Conservation (phyloP, 257 asterid species). For the Capsicum pubescens region DNA sequence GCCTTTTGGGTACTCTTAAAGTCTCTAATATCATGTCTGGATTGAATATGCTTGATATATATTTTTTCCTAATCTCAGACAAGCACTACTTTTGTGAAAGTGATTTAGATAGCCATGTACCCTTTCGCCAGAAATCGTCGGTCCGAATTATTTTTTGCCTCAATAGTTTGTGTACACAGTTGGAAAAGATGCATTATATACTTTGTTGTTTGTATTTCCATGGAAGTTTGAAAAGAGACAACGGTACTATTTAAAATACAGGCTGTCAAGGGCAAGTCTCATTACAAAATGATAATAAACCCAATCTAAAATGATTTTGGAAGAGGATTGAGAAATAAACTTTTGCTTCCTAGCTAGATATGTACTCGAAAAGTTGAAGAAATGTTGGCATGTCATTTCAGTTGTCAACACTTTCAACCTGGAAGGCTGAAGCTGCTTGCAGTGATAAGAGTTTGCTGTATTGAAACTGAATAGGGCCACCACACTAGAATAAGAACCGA, state of each 20-base stretch:
- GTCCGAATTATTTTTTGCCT: too few relatives aligned
- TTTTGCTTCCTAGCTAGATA: not conserved
- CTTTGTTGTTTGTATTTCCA: too few relatives aligned
- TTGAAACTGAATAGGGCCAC: not conserved
- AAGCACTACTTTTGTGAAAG: conserved; percentile 11
- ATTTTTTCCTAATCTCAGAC: not conserved
- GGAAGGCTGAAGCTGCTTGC: not conserved
- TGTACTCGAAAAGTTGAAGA: not conserved
- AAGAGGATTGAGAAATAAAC: not conserved
- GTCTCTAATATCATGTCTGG: not conserved
- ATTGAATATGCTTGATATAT: not conserved
- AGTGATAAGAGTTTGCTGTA: not conserved
- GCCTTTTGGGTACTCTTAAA: not conserved
- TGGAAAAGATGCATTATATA: too few relatives aligned
- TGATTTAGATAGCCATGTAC: not conserved
- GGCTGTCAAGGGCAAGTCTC: too few relatives aligned
- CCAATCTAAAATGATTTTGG: not conserved
- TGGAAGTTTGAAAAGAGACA: too few relatives aligned
- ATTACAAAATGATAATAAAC: too few relatives aligned
- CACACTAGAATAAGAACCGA: not conserved
- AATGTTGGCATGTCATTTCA: not conserved
- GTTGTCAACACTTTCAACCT: not conserved
- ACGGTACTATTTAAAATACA: too few relatives aligned
- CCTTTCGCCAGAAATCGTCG: too few relatives aligned
- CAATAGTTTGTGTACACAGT: too few relatives aligned